Evolutionary conservation across 1,284 basidiomycete genomes (phyloP).

Genomic region (Ustilago trichophora): DNA sequence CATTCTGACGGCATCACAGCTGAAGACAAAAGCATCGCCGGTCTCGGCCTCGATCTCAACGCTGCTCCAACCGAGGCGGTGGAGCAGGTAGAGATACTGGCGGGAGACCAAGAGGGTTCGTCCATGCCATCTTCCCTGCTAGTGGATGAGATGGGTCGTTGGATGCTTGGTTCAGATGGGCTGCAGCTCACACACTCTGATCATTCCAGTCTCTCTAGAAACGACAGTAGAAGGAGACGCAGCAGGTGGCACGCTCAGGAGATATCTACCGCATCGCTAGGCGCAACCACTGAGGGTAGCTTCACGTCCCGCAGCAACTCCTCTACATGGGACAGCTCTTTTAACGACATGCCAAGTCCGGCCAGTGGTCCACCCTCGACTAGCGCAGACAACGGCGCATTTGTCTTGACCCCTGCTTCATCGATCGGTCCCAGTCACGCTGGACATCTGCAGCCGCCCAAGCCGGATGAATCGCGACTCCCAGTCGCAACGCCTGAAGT

Average conservation of each 20-base stretch:
- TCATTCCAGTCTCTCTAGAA: not conserved
- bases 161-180: not conserved
- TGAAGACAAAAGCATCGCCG: too few species aligned
- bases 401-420: conserved; percentile 7
- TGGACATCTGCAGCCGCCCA: not conserved
- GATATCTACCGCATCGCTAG: conserved; percentile 8
- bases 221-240: not conserved
- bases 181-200: not conserved
- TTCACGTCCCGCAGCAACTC: conserved; percentile 12
- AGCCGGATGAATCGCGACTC: not conserved
- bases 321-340: conserved; percentile 23
- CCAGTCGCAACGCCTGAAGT: conserved; percentile 10
- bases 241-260: conserved; percentile 3
- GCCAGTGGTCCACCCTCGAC: not conserved
- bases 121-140: not conserved
- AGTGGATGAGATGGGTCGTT: conserved; percentile 34
- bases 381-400: not conserved
- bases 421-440: conserved; percentile 13
- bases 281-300: conserved; percentile 16
- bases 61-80: not conserved
- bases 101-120: not conserved
- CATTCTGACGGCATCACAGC: too few species aligned
- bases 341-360: conserved; percentile 7
- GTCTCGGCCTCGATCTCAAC: conserved; percentile 14
- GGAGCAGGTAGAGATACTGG: not conserved